phyloP scores from a whole-genome alignment of 2,329 filamentous ascomycete species.

The Aureobasidium melanogenum region DNA sequence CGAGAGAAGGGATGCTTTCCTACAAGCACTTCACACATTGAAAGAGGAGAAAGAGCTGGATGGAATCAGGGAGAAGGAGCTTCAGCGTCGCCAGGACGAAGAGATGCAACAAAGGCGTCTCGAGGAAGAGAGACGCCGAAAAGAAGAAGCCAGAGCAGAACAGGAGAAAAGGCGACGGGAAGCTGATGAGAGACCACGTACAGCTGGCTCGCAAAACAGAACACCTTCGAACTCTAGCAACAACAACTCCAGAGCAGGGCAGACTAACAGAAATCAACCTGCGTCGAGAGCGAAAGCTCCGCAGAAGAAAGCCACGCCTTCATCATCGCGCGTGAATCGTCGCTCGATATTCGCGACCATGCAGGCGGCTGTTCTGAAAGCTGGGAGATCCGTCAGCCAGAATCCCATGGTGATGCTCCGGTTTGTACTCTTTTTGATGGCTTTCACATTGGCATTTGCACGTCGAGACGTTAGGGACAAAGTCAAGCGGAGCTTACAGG shows the following conservation, averaged over 20 bases:
- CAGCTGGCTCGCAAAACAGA: background rate
- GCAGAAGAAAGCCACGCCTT: constrained; percentile 13
- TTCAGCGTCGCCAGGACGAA: constrained; percentile 52
- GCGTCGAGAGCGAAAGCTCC: constrained; percentile 25
- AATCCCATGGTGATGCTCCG: constrained; percentile 49
- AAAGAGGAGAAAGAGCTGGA: constrained; percentile 74
- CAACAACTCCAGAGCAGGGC: background rate
- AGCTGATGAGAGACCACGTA: constrained; percentile 19
- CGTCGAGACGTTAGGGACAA: constrained; percentile 66
- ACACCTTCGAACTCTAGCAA: background rate
- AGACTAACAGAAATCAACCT: constrained; percentile 5
- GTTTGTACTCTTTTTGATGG: constrained; percentile 69
- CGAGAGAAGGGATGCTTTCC: constrained; percentile 79
- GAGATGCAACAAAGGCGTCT: constrained; percentile 36
- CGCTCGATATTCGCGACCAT: constrained; percentile 36
- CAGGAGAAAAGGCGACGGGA: constrained; percentile 33
- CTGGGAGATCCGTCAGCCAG: constrained; percentile 42
- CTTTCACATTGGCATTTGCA: constrained; percentile 67
- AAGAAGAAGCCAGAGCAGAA: constrained; percentile 28
- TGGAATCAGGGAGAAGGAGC: constrained; percentile 54
- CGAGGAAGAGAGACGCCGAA: constrained; percentile 28
- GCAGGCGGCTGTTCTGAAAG: constrained; percentile 41
- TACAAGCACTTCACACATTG: constrained; percentile 74
- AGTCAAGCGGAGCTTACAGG: constrained; percentile 57
- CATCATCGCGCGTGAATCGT: constrained; percentile 30